Conservation (phyloP, 306 rosid species). For the Aeschynomene evenia region DNA sequence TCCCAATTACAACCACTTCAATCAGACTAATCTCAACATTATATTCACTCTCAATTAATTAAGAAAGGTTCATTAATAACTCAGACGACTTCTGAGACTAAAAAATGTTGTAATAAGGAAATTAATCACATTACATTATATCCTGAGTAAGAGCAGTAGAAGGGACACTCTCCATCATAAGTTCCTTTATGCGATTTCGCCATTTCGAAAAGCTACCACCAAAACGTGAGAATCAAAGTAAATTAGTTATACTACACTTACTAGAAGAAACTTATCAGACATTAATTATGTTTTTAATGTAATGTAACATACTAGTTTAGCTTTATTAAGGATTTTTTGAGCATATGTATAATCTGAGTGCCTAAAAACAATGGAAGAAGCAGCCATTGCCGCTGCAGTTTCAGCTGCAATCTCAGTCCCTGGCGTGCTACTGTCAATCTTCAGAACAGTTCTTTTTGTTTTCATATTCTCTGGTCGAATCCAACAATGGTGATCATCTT, state of each 20-base stretch:
- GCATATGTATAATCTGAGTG: constrained; percentile 41
- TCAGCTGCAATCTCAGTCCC: constrained; percentile 91
- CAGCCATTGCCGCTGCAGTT: constrained; percentile 89
- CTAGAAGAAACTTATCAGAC: background rate
- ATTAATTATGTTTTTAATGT: background rate
- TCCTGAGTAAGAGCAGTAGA: constrained; percentile 94
- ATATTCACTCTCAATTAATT: background rate
- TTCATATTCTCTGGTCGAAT: constrained; percentile 73
- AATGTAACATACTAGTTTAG: constrained; percentile 56
- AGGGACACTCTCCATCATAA: constrained; percentile 93
- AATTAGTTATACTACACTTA: background rate
- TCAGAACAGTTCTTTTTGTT: constrained; percentile 62
- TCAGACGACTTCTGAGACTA: no score
- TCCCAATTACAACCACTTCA: background rate
- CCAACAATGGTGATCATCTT: constrained; percentile 81
- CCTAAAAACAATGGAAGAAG: constrained; percentile 73
- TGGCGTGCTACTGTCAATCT: constrained; percentile 46
- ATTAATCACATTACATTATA: constrained; percentile 68
- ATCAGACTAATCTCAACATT: background rate
- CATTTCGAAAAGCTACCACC: constrained; percentile 53
- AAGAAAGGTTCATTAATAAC: background rate
- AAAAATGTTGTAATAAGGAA: background rate
- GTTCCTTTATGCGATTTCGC: constrained; percentile 75
- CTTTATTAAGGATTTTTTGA: constrained; percentile 80
- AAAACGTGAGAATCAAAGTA: background rate